Base-by-base conservation (phyloP, 1,139 yeast species). In the Yamadazyma atmosphaerica region DNA sequence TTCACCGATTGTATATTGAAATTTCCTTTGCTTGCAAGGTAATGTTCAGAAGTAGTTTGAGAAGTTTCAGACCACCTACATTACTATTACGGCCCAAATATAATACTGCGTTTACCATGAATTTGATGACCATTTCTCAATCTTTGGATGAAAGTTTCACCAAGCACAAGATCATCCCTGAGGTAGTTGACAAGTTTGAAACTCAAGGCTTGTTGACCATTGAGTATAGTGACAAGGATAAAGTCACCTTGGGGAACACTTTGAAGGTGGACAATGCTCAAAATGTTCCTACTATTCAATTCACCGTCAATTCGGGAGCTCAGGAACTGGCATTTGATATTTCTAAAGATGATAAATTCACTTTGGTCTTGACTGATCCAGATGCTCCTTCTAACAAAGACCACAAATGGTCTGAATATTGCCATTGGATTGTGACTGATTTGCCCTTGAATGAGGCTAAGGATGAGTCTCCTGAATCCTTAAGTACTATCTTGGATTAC, bases 371-470 rank as follows among this genome's bases (percentile, higher is more conserved):
- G 50, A 89, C 96, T 3, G 96, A 89, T 59, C 97, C 97, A 1
- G 97, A 89, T 67, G 97, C 96, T 7, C 97, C 97, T 13, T 78
- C 90, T 3, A 75, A 80, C 47, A 71, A 74, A 1, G 96, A 89
- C 58, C 80, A 84, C 52, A 86, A 82, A 56, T 88, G 95, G 95
- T 83, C 94, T 8, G 96, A 89, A 61, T 88, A 72, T 60, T 81
- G 85, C 39, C 97, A 89, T 64, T 87, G 79, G 74, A 67, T 89
- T 29, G 74, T 77, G 24, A 65, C 85, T 5, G 88, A 86, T 48
- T 75, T 89, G 57, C 64, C 70, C 42, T 68, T 81, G 51, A 58
- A 62, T 30, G 47, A 49, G 15, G 47, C 54, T 13, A 51, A 54
- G n/a, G 34, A 44, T n/a, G 50, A 46, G 13, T 55, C 53, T 13